Evolutionary conservation across 345 rosid species (phyloP).

Genomic region (Arabidopsis arenosa): DNA sequence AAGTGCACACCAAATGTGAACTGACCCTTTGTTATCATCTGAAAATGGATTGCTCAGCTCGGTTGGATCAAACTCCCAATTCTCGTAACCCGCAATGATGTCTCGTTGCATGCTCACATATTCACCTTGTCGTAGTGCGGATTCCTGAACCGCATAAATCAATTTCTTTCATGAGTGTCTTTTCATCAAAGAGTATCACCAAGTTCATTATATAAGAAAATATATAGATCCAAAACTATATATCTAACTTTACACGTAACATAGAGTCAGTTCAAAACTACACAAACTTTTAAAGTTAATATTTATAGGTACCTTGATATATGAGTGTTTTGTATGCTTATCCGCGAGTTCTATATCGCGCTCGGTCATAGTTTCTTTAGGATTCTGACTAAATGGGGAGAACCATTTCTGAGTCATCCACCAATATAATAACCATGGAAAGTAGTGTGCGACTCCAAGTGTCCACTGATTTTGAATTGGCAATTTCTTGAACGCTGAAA

Average conservation of each 20-base stretch:
- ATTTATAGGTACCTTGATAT: slow-evolving; percentile 47
- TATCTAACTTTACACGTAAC: no score
- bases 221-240: no score
- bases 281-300: no score
- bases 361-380: slow-evolving; percentile 53
- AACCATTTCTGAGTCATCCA: slow-evolving; percentile 96
- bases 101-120: slow-evolving; percentile 64
- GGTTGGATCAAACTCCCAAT: slow-evolving; percentile 77
- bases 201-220: neutral
- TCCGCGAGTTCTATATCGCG: slow-evolving; percentile 53
- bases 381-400: slow-evolving; percentile 49
- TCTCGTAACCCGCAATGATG: slow-evolving; percentile 51
- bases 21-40: slow-evolving; percentile 46
- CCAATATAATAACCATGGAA: slow-evolving; percentile 83
- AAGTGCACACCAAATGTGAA: slow-evolving; percentile 76
- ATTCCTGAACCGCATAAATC: slow-evolving; percentile 46
- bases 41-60: slow-evolving; percentile 62
- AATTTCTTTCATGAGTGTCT: neutral
- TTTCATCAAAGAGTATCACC: neutral
- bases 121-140: slow-evolving; percentile 64
- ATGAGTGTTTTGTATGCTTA: slow-evolving; percentile 48
- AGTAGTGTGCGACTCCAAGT: slow-evolving; percentile 64
- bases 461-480: slow-evolving; percentile 50
- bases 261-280: no score
- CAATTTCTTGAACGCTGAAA: slow-evolving; percentile 47